Evolutionary conservation across 2,329 filamentous ascomycete genomes (phyloP).

Genomic region (Madurella mycetomatis): DNA sequence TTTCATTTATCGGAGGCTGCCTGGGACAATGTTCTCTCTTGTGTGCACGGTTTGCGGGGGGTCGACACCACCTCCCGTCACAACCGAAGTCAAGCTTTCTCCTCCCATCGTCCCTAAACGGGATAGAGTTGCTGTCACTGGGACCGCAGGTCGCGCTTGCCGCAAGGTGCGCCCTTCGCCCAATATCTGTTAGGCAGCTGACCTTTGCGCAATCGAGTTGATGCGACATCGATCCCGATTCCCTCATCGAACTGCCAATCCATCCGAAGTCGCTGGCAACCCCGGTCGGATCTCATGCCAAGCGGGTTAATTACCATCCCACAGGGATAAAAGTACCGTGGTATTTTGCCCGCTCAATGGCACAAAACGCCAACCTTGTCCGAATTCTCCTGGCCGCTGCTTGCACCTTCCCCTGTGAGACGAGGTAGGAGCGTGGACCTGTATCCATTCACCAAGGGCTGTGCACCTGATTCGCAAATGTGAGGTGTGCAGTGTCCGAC

Average conservation of each 20-base stretch:
- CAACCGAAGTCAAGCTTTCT: neutral
- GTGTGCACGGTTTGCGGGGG: too few species aligned
- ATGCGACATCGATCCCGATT: neutral
- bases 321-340: too few species aligned
- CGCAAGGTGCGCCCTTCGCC: neutral
- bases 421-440: too few species aligned
- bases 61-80: too few species aligned
- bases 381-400: too few species aligned
- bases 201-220: neutral
- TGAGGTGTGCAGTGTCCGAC: neutral
- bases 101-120: neutral
- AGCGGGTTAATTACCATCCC: too few species aligned
- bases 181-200: slow-evolving; percentile 3
- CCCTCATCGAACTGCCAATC: neutral
- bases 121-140: neutral
- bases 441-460: neutral
- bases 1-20: too few species aligned
- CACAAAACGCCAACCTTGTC: too few species aligned
- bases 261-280: neutral
- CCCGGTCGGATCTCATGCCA: neutral
- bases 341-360: too few species aligned
- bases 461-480: neutral
- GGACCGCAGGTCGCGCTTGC: slow-evolving; percentile 7
- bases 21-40: too few species aligned
- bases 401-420: too few species aligned